Base-by-base conservation (phyloP, 2,329 filamentous ascomycete genomes). In the Neopestalotiopsis clavispora region DNA sequence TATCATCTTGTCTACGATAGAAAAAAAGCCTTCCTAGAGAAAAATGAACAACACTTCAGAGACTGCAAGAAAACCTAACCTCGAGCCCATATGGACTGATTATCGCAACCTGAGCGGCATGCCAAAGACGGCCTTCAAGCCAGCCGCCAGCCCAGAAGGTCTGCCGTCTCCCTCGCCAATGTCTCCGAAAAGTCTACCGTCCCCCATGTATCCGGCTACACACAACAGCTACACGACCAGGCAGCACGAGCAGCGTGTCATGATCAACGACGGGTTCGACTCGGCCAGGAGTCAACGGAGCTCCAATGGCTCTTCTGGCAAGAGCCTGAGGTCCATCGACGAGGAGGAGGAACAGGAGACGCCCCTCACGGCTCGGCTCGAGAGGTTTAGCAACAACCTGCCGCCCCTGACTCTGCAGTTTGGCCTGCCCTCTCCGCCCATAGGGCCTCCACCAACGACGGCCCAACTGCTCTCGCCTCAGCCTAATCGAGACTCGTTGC, bases 221-320 rank as follows among this genome's bases (percentile, higher is more conserved):
- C 76, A 79, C 61, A 80, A 78, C 60, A 80, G 72, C 2, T 69
- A 73, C 7, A 80, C 81, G 77, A 78, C 81, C 76, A 78, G 78
- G 61, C 75, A 75, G 62, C 80, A 81, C 62, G 79, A 82, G 67
- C 76, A 82, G 68, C 76, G 77, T 56, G 76, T 77, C 5, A 71
- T 82, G 69, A 72, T 81, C 12, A 78, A 80, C 45, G 78, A 80
- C 45, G 78, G 77, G 34, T 71, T 81, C 4, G 77, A 80, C 40
- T 74, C 74, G 63, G 75, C 72, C 65, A 70, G 70, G 9, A 74
- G 73, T 4, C 72, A 70, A 34, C 56, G 72, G 56, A 70, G 71
- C 17, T 66, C 70, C 12, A 58, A 71, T 13, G 76, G 34, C 5
- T 38, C 63, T 64, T 38, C 63, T 64, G 68, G 71, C 66, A 74